These are phyloP conservation scores for Termitomyces heimii DNA, from an alignment of 768 basidiomycete species.

Conservation along the genomic window DNA sequence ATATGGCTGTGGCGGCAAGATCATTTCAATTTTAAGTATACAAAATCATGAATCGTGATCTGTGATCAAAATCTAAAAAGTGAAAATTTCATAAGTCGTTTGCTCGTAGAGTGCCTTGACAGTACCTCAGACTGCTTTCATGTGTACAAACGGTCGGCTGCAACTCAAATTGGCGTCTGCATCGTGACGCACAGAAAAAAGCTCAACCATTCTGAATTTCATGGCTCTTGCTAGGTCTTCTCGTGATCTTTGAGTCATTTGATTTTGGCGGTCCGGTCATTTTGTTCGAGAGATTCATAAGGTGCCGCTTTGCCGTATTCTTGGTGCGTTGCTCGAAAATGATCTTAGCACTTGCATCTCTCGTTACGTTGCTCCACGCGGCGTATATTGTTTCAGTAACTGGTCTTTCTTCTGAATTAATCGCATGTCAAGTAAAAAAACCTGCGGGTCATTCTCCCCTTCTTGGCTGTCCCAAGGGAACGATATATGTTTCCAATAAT, in stretches of 20 bases:
- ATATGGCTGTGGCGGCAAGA: no score
- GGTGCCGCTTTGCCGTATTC: not conserved
- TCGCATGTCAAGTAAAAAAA: conserved; percentile 49
- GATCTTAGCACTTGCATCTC: not conserved
- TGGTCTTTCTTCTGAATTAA: conserved; percentile 40
- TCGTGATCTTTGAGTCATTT: conserved; percentile 1
- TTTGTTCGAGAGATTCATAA: not conserved
- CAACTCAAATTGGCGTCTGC: not conserved
- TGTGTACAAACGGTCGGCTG: not conserved
- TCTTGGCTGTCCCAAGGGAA: conserved; percentile 48
- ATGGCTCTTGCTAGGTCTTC: not conserved
- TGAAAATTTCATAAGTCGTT: not conserved
- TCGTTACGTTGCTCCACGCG: not conserved
- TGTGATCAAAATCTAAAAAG: not conserved
- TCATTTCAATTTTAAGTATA: no score
- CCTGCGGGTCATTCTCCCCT: conserved; percentile 34
- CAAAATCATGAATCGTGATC: no score
- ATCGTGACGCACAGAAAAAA: not conserved
- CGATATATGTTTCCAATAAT: conserved; percentile 50
- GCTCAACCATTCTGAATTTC: not conserved
- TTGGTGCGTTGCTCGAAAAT: not conserved
- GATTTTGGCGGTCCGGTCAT: conserved; percentile 1
- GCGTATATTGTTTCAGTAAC: not conserved
- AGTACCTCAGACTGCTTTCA: not conserved
- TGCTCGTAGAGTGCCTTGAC: not conserved